phyloP scores from a whole-genome alignment of 352 stramenopile genomes.

The Globisporangium radiosum region DNA sequence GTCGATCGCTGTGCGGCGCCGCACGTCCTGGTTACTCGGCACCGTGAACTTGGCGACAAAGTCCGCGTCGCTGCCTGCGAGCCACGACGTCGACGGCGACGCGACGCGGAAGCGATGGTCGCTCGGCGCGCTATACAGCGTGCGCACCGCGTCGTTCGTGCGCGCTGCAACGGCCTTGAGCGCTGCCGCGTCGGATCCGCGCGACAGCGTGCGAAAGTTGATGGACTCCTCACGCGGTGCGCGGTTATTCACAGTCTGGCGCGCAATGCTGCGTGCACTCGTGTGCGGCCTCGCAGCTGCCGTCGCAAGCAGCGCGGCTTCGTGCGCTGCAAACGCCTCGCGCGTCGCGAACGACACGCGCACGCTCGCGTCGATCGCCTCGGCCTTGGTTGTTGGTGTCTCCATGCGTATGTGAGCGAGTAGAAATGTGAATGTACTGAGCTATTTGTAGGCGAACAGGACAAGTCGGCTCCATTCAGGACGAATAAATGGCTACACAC shows the following conservation, averaged over 20 bases:
- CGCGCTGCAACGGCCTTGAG: conserved; percentile 35
- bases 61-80: conserved; percentile 20
- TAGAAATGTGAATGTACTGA: no score
- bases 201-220: conserved; percentile 24
- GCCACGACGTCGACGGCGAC: conserved; percentile 19
- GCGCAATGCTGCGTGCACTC: conserved; percentile 9
- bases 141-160: conserved; percentile 36
- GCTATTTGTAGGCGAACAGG: no score
- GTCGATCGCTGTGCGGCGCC: conserved; percentile 38
- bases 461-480: no score
- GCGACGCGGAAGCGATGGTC: conserved; percentile 35
- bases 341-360: conserved; percentile 6
- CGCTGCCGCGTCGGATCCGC: conserved; percentile 17
- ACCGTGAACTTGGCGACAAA: conserved; percentile 68
- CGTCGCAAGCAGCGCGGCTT: background rate
- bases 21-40: conserved; percentile 57
- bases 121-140: conserved; percentile 38
- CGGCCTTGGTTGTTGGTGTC: background rate
- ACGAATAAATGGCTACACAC: no score
- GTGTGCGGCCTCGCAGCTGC: background rate
- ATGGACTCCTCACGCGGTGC: conserved; percentile 5
- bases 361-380: conserved; percentile 4
- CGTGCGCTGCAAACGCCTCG: conserved; percentile 8
- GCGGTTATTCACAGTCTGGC: background rate
- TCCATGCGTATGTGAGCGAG: conserved; percentile 3